Percentiles rank a stretch among this genome's conserved stretches.
Evolutionary conservation across 768 basidiomycete species (phyloP).

Genomic region (Tricholoma matsutake): DNA sequence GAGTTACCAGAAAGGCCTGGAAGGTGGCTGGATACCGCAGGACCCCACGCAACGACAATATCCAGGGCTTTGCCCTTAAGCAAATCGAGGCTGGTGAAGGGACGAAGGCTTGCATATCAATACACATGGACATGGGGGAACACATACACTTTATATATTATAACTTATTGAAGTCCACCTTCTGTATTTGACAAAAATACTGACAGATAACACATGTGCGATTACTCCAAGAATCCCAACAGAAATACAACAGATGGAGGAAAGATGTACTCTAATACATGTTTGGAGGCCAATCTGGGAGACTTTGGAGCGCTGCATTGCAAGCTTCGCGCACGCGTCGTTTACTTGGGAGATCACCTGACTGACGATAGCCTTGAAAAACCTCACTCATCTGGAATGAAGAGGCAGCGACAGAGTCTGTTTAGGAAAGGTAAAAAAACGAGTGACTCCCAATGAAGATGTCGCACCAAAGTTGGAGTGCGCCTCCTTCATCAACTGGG

Average conservation of each 20-base stretch:
- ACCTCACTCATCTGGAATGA: slow-evolving; percentile 78
- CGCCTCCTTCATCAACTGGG: slow-evolving; percentile 55
- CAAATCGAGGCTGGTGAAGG: neutral
- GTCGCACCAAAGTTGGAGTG: slow-evolving; percentile 48
- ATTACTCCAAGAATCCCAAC: neutral
- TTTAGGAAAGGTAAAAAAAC: neutral
- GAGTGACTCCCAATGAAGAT: neutral
- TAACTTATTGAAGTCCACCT: neutral
- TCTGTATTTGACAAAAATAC: neutral
- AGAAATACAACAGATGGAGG: neutral
- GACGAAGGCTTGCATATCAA: neutral
- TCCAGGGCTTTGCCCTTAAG: slow-evolving; percentile 55
- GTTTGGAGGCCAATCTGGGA: slow-evolving; percentile 74
- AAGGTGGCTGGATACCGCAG: slow-evolving; percentile 76
- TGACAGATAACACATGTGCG: neutral
- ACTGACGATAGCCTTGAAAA: slow-evolving; percentile 68
- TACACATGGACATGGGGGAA: neutral
- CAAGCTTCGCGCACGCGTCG: slow-evolving; percentile 73
- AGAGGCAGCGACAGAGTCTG: slow-evolving; percentile 67
- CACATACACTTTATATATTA: neutral
- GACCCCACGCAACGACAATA: slow-evolving; percentile 65
- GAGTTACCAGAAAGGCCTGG: slow-evolving; percentile 72
- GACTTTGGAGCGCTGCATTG: slow-evolving; percentile 65
- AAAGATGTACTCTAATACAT: slow-evolving; percentile 23
- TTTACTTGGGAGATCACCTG: slow-evolving; percentile 68